Conservation (phyloP, 1,284 basidiomycete genomes). For the Leccinum subrobustum region DNA sequence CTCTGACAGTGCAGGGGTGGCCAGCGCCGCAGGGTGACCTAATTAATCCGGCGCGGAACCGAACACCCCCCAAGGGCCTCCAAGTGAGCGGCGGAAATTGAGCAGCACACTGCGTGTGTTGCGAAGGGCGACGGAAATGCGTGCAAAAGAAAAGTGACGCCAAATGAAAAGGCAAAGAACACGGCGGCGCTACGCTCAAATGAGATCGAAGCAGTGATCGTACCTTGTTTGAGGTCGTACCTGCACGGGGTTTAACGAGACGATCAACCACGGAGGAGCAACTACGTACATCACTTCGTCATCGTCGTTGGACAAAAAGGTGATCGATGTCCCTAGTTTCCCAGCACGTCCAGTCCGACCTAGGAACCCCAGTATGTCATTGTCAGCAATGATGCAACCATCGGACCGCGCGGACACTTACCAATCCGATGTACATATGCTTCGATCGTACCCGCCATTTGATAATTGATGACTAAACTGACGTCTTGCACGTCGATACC, state of each 20-base stretch:
- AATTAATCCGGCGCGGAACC: not conserved
- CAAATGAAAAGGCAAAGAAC: conserved; percentile 1
- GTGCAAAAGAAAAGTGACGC: not conserved
- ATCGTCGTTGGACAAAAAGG: conserved; percentile 94
- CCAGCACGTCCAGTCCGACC: conserved; percentile 97
- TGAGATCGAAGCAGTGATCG: conserved; percentile 27
- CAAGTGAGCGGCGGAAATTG: conserved; percentile 9
- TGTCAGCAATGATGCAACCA: conserved; percentile 6
- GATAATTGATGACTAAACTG: conserved; percentile 94
- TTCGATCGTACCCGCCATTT: conserved; percentile 96
- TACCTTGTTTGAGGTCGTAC: conserved; percentile 89
- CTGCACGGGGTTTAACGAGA: conserved; percentile 38
- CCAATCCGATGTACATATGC: conserved; percentile 98
- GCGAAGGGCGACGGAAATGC: not conserved
- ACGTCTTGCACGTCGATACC: conserved; percentile 99
- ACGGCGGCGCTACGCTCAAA: not conserved
- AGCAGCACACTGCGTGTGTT: not conserved
- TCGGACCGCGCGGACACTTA: conserved; percentile 24
- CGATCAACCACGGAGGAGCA: not conserved
- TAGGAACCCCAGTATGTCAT: conserved; percentile 28
- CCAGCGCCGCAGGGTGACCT: not conserved
- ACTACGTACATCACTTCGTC: conserved; percentile 91
- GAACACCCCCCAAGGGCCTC: not conserved
- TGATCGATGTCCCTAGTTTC: conserved; percentile 90
- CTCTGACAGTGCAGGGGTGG: not conserved